These are phyloP conservation scores for Lodderomyces jiufengensis DNA, from an alignment of 1,139 yeast species.

Conservation along the genomic window DNA sequence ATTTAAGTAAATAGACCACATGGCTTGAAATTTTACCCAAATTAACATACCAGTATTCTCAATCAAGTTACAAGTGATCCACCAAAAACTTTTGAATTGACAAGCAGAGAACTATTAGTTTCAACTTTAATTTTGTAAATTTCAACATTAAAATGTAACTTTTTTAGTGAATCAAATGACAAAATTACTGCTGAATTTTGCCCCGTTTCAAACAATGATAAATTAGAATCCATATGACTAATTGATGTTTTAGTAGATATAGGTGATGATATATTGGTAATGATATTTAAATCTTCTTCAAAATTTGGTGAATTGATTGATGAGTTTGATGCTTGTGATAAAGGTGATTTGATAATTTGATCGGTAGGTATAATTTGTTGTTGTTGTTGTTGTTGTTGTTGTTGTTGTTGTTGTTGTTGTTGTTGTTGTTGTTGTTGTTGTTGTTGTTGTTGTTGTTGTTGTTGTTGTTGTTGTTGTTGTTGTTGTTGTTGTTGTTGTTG, in stretches of 20 bases:
- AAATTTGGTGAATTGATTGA: too few species aligned
- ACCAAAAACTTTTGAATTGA: slow-evolving; percentile 9
- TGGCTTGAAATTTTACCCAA: slow-evolving; percentile 14
- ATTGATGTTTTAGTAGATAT: neutral
- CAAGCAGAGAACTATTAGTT: slow-evolving; percentile 37
- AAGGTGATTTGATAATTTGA: too few species aligned
- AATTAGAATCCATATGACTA: slow-evolving; percentile 11
- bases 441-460: neutral
- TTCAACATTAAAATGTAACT: neutral
- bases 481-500: slow-evolving; percentile 12
- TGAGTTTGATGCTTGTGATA: too few species aligned
- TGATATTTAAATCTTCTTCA: too few species aligned
- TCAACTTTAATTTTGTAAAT: neutral
- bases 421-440: neutral
- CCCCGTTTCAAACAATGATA: slow-evolving; percentile 38
- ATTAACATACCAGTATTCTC: slow-evolving; percentile 23
- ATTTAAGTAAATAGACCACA: slow-evolving; percentile 18
- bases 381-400: neutral
- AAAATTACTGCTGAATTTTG: slow-evolving; percentile 53
- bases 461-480: slow-evolving; percentile 7
- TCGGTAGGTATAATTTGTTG: too few species aligned
- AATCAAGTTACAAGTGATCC: neutral
- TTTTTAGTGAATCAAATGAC: slow-evolving; percentile 15
- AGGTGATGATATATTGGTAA: neutral
- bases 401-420: neutral